phyloP scores from a whole-genome alignment of 169 alveolate genomes.

The Cytauxzoon felis region DNA sequence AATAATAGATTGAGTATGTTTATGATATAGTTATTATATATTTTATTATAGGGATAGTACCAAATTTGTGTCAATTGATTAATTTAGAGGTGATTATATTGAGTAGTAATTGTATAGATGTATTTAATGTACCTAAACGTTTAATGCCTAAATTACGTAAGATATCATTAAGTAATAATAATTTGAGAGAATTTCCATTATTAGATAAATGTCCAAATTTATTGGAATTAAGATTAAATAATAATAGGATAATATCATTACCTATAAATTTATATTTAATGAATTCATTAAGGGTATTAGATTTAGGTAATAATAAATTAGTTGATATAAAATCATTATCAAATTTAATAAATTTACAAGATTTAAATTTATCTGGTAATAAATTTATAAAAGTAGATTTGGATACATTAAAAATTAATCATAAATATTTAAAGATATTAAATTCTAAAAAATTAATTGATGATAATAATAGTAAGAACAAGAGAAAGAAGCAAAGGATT shows the following conservation, averaged over 20 bases:
- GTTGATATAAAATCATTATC: constrained; percentile 22
- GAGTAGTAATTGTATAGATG: constrained; percentile 61
- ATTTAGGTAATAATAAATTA: constrained; percentile 44
- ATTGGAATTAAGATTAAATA: constrained; percentile 45
- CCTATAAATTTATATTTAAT: constrained; percentile 27
- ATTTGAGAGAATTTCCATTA: constrained; percentile 58
- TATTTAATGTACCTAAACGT: constrained; percentile 50
- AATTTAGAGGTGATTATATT: constrained; percentile 66
- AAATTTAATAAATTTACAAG: constrained; percentile 19
- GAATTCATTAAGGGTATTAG: constrained; percentile 32
- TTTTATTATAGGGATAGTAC: constrained; percentile 55
- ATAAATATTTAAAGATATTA: constrained; percentile 17
- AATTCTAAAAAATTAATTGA: constrained; percentile 16
- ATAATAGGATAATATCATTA: constrained; percentile 41
- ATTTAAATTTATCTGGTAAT: constrained; percentile 41
- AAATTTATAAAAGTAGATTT: constrained; percentile 8
- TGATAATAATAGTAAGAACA: not conserved
- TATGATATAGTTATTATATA: not conserved
- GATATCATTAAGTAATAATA: constrained; percentile 65
- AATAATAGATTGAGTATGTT: constrained; percentile 47
- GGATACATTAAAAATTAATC: not conserved
- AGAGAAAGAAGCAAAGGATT: not conserved
- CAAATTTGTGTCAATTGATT: constrained; percentile 54
- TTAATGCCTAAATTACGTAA: constrained; percentile 58
- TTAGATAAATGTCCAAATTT: constrained; percentile 34